Evolutionary conservation across 169 alveolate genomes (phyloP).

Genomic region (Theileria sp.): DNA sequence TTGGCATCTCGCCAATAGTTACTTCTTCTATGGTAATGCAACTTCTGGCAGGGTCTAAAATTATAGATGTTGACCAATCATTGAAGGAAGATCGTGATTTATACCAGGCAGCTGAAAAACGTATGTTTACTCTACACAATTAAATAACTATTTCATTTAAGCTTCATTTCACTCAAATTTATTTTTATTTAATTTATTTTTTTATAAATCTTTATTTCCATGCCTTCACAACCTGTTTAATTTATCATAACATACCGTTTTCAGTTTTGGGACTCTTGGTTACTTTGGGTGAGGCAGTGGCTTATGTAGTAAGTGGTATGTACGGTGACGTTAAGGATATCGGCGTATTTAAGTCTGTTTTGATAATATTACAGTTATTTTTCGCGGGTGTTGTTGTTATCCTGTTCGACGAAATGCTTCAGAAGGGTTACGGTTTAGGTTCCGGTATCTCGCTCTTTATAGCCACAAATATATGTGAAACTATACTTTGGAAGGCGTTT

Average conservation of each 20-base stretch:
- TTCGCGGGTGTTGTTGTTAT: constrained; percentile 99
- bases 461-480: constrained; percentile 99
- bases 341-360: constrained; percentile 95
- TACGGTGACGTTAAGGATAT: constrained; percentile 95
- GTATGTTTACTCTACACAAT: neutral
- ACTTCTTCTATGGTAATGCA: constrained; percentile 99
- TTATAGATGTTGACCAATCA: constrained; percentile 97
- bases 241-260: neutral
- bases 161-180: neutral
- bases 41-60: constrained; percentile 98
- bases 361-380: constrained; percentile 94
- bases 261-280: constrained; percentile 94
- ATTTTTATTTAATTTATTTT: neutral
- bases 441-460: constrained; percentile 99
- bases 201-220: neutral
- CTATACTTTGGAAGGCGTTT: constrained; percentile 98
- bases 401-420: constrained; percentile 97
- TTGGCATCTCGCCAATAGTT: constrained; percentile 97
- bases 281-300: constrained; percentile 99
- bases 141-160: neutral
- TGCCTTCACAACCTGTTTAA: neutral
- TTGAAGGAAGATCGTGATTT: constrained; percentile 96
- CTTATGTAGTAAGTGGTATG: constrained; percentile 96
- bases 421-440: constrained; percentile 99
- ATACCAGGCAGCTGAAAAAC: constrained; percentile 94